Conservation (phyloP, 2,329 filamentous ascomycete genomes). For the Chaetothyriales sp. region DNA sequence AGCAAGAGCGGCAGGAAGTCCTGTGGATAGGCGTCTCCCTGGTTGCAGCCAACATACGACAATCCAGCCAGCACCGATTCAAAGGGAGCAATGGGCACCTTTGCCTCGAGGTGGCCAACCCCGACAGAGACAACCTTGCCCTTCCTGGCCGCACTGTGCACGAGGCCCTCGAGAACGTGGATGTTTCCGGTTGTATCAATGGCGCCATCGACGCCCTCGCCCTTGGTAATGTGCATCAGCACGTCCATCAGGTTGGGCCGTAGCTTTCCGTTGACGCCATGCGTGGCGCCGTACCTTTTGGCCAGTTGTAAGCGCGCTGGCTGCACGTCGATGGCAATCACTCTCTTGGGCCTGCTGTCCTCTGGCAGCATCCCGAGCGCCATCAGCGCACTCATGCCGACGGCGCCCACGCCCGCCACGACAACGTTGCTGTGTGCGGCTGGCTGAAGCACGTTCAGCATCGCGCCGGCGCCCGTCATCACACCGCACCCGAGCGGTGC, state of each 20-base stretch:
- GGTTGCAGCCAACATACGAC: constrained; percentile 13
- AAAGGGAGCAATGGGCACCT: constrained; percentile 14
- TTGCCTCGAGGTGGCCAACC: constrained; percentile 10
- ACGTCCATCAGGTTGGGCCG: constrained; percentile 18
- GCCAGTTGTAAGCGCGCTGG: constrained; percentile 29
- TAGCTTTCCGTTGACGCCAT: constrained; percentile 24
- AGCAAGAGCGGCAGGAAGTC: constrained; percentile 14
- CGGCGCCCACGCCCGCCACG: constrained; percentile 21
- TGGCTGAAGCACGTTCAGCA: constrained; percentile 15
- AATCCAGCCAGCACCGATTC: constrained; percentile 15
- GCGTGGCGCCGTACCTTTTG: constrained; percentile 31
- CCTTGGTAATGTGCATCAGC: constrained; percentile 18
- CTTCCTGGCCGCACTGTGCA: constrained; percentile 14
- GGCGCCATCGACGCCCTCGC: constrained; percentile 13
- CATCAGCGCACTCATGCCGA: constrained; percentile 23
- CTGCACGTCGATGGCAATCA: constrained; percentile 35
- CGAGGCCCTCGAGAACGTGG: constrained; percentile 11
- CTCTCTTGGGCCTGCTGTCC: constrained; percentile 9
- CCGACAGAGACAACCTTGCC: constrained; percentile 16
- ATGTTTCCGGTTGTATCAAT: constrained; percentile 14
- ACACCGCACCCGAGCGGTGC: constrained; percentile 20
- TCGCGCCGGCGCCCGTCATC: constrained; percentile 21
- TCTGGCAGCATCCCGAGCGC: constrained; percentile 18
- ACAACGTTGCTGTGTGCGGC: constrained; percentile 16
- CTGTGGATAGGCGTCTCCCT: constrained; percentile 15